Percentiles rank a stretch among this genome's conserved stretches.
Evolutionary conservation across 768 basidiomycete species (phyloP).

Genomic region (Tulasnella sp.): DNA sequence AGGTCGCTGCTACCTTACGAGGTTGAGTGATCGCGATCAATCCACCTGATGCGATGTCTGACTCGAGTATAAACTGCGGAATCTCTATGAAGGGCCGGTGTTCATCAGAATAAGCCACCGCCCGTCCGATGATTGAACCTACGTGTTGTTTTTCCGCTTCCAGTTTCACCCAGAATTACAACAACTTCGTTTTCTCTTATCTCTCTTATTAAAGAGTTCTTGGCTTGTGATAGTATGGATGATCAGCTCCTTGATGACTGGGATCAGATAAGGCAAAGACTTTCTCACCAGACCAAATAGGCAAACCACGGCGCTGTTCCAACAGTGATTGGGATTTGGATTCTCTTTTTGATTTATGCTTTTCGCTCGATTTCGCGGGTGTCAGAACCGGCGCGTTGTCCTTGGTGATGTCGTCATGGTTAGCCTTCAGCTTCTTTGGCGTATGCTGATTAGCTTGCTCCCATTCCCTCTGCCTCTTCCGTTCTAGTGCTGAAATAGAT

Average conservation of each 20-base stretch:
- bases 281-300: conserved; percentile 59
- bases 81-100: conserved; percentile 46
- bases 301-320: conserved; percentile 29
- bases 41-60: no score
- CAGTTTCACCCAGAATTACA: conserved; percentile 89
- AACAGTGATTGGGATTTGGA: not conserved
- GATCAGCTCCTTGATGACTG: not conserved
- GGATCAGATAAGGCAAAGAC: not conserved
- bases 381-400: no score
- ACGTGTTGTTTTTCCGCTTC: conserved; percentile 98
- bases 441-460: not conserved
- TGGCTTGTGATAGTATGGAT: no score
- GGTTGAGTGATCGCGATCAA: conserved; percentile 92
- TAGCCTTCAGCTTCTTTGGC: no score
- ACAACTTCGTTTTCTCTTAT: conserved; percentile 69
- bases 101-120: not conserved
- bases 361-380: no score
- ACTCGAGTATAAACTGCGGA: conserved; percentile 87
- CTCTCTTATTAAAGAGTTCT: conserved; percentile 58
- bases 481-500: no score
- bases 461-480: conserved; percentile 4
- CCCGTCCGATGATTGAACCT: conserved; percentile 30
- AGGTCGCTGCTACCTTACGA: conserved; percentile 85
- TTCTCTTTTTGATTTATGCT: not conserved
- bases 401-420: no score